phyloP scores from a whole-genome alignment of 1,284 basidiomycete genomes.

The Papiliotrema fonsecae region DNA sequence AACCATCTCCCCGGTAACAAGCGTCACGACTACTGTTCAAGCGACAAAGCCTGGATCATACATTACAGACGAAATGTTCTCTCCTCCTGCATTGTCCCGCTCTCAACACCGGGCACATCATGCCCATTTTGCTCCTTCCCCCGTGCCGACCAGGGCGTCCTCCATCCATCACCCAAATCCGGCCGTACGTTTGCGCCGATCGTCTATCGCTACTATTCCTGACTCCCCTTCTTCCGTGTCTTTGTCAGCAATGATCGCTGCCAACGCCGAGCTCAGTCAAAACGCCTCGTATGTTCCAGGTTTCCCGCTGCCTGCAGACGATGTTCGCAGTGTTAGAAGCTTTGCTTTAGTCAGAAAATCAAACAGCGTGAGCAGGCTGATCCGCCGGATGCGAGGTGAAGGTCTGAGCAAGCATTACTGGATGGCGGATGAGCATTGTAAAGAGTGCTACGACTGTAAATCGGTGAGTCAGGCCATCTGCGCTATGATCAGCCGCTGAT shows the following conservation, averaged over 20 bases:
- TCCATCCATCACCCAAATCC: constrained; percentile 5
- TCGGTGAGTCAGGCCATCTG: constrained; percentile 25
- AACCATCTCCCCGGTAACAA: constrained; percentile 40
- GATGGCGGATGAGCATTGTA: constrained; percentile 96
- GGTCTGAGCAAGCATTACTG: constrained; percentile 66
- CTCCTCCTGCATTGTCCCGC: background rate
- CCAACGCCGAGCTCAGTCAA: constrained; percentile 38
- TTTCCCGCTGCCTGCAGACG: constrained; percentile 43
- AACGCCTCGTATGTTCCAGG: constrained; percentile 43
- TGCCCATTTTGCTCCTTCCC: constrained; percentile 17
- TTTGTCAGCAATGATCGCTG: constrained; percentile 39
- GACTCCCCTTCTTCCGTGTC: constrained; percentile 44
- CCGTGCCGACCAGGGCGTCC: background rate
- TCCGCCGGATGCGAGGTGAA: constrained; percentile 79
- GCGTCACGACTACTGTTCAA: constrained; percentile 37
- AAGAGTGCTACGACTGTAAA: constrained; percentile 89
- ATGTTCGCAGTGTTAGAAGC: constrained; percentile 42
- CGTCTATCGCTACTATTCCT: constrained; percentile 41
- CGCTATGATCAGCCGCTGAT: background rate
- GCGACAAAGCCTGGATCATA: constrained; percentile 3
- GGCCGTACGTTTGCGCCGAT: constrained; percentile 22
- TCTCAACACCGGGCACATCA: constrained; percentile 8
- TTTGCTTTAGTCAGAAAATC: constrained; percentile 57
- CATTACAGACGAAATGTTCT: background rate
- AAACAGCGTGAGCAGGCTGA: constrained; percentile 80